Evolutionary conservation across 2,329 filamentous ascomycete genomes (phyloP).

Genomic region (Aspergillus aculeatus): DNA sequence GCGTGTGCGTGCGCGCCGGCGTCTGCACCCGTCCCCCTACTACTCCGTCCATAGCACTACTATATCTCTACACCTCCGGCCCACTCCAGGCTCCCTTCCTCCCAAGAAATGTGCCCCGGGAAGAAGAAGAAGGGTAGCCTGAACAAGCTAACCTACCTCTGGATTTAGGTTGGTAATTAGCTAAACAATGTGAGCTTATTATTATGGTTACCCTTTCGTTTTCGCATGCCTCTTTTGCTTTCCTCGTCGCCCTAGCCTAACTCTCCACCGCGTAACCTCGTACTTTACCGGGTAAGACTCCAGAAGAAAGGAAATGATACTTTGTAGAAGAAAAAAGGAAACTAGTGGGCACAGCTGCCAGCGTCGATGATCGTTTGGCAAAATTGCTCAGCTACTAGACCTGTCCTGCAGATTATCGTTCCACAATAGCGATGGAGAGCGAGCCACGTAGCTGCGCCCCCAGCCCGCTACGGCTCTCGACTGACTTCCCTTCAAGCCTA

Average conservation of each 20-base stretch:
- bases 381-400: conserved; percentile 24
- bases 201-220: background rate
- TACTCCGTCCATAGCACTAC: too few species aligned
- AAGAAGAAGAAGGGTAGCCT: too few species aligned
- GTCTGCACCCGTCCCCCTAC: too few species aligned
- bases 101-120: too few species aligned
- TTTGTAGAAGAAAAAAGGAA: background rate
- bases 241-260: background rate
- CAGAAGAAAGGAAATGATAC: background rate
- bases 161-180: too few species aligned
- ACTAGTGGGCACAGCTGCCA: conserved; percentile 5
- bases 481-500: conserved; percentile 17
- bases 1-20: background rate
- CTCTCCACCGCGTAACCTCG: too few species aligned
- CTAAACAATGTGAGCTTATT: background rate
- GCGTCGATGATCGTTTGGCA: conserved; percentile 6
- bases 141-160: too few species aligned
- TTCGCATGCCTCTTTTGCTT: background rate
- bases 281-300: background rate
- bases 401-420: conserved; percentile 21
- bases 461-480: conserved; percentile 8
- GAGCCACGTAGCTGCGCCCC: conserved; percentile 25
- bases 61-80: too few species aligned
- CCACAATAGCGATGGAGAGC: conserved; percentile 19
- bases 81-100: too few species aligned